Conservation (phyloP, 805 yeast genomes). For the Barnettozyma siamensis region DNA sequence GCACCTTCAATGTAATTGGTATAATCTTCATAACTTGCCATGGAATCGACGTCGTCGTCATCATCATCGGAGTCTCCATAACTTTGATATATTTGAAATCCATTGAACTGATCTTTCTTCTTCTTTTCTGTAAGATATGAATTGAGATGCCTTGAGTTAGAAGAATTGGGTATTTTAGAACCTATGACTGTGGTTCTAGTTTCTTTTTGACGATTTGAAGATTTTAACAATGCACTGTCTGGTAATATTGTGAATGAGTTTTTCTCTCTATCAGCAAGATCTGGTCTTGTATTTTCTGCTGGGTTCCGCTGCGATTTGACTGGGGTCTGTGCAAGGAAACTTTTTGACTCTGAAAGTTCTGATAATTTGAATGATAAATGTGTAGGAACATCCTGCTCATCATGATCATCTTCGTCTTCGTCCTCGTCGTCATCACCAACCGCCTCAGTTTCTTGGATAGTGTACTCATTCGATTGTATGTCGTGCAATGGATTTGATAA, state of each 20-base stretch:
- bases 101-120: constrained; percentile 22
- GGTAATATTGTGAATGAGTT: constrained; percentile 6
- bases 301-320: background rate
- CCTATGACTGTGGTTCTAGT: background rate
- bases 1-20: constrained; percentile 14
- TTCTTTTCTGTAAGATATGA: constrained; percentile 19
- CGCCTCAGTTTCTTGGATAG: background rate
- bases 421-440: background rate
- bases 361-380: constrained; percentile 6
- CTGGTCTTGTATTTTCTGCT: background rate
- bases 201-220: background rate
- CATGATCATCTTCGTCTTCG: constrained; percentile 4
- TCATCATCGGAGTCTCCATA: constrained; percentile 15
- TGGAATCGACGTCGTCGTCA: constrained; percentile 7
- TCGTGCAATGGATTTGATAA: background rate
- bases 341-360: constrained; percentile 4
- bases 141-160: constrained; percentile 20
- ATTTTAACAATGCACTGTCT: constrained; percentile 1
- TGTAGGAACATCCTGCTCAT: constrained; percentile 6
- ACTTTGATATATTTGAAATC: constrained; percentile 21
- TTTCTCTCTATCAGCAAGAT: constrained; percentile 3
- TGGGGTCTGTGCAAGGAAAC: background rate
- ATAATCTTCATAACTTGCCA: constrained; percentile 5
- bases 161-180: constrained; percentile 12
- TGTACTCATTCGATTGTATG: background rate